Evolutionary conservation across 768 basidiomycete species (phyloP).

Genomic region (Clitopilus passeckerianus): DNA sequence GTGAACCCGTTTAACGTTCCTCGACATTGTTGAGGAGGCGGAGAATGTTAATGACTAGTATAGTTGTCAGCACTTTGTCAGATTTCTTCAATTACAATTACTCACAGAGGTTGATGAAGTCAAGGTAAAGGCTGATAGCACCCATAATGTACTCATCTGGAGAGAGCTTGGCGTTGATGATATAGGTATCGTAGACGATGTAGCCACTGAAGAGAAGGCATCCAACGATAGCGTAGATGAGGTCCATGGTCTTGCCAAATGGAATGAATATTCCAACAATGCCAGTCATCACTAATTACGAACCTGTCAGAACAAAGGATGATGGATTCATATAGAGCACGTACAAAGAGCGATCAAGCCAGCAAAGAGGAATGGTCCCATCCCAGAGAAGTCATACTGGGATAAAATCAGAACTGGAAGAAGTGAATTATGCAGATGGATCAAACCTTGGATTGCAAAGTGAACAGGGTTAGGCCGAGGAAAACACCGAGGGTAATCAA

Average conservation of each 20-base stretch:
- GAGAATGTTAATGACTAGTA: slow-evolving; percentile 76
- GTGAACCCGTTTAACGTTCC: slow-evolving; percentile 29
- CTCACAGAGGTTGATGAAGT: slow-evolving; percentile 88
- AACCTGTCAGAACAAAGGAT: slow-evolving; percentile 2
- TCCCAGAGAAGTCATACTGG: slow-evolving; percentile 90
- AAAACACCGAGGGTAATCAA: slow-evolving; percentile 92
- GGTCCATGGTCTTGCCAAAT: slow-evolving; percentile 75
- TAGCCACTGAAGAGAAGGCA: slow-evolving; percentile 87
- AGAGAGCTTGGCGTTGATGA: slow-evolving; percentile 82
- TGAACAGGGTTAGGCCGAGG: slow-evolving; percentile 90
- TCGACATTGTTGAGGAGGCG: slow-evolving; percentile 66
- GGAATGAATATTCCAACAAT: slow-evolving; percentile 85
- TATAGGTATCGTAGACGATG: slow-evolving; percentile 86
- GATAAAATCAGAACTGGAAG: background rate
- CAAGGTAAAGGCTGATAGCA: slow-evolving; percentile 90
- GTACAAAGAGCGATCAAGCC: slow-evolving; percentile 74
- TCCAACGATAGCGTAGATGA: slow-evolving; percentile 74
- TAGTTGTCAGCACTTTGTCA: slow-evolving; percentile 6
- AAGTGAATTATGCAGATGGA: background rate
- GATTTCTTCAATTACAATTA: slow-evolving; percentile 3
- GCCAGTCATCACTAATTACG: slow-evolving; percentile 65
- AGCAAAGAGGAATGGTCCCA: slow-evolving; percentile 89
- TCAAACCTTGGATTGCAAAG: slow-evolving; percentile 84
- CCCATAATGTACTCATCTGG: slow-evolving; percentile 95
- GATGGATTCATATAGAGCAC: slow-evolving; percentile 13